Conservation (phyloP, 352 stramenopile genomes). For the Pythium rhizo-oryzae region DNA sequence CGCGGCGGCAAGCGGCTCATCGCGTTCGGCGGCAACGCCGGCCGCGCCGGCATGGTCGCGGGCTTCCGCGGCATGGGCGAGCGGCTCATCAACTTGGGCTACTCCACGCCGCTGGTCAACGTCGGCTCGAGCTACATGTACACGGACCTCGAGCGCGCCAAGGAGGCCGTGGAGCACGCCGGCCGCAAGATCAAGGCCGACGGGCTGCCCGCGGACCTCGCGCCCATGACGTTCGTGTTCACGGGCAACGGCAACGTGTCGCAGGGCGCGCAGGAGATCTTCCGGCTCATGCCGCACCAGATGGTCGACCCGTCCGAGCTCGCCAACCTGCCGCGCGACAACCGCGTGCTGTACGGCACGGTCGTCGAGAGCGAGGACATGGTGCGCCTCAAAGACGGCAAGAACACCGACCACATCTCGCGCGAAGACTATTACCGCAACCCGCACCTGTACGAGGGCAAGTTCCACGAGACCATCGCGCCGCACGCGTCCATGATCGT, state of each 20-base stretch:
- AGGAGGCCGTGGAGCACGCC: constrained; percentile 79
- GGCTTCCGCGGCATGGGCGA: constrained; percentile 93
- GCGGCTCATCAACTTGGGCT: constrained; percentile 91
- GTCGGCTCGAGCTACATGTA: constrained; percentile 95
- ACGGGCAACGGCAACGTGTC: constrained; percentile 96
- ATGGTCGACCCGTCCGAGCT: constrained; percentile 91
- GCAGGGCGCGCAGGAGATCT: constrained; percentile 94
- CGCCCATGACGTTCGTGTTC: constrained; percentile 92
- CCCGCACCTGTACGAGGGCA: constrained; percentile 88
- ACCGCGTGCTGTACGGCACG: constrained; percentile 74
- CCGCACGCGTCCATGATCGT: constrained; percentile 93
- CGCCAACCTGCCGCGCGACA: constrained; percentile 59
- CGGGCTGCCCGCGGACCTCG: constrained; percentile 75
- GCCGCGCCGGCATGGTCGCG: constrained; percentile 94
- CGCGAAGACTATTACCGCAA: constrained; percentile 92
- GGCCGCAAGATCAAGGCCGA: constrained; percentile 83
- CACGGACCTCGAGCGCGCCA: constrained; percentile 87
- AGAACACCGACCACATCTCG: constrained; percentile 17
- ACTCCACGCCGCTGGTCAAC: constrained; percentile 95
- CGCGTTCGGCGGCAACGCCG: constrained; percentile 95
- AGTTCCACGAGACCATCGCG: constrained; percentile 91
- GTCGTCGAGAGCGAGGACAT: constrained; percentile 80
- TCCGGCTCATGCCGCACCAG: constrained; percentile 93
- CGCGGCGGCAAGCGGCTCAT: constrained; percentile 87
- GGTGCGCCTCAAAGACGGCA: constrained; percentile 51